Percentiles rank a stretch among this genome's conserved stretches.
phyloP scores from a whole-genome alignment of 805 yeast genomes.

The Cyberlindnera xylosilytica region DNA sequence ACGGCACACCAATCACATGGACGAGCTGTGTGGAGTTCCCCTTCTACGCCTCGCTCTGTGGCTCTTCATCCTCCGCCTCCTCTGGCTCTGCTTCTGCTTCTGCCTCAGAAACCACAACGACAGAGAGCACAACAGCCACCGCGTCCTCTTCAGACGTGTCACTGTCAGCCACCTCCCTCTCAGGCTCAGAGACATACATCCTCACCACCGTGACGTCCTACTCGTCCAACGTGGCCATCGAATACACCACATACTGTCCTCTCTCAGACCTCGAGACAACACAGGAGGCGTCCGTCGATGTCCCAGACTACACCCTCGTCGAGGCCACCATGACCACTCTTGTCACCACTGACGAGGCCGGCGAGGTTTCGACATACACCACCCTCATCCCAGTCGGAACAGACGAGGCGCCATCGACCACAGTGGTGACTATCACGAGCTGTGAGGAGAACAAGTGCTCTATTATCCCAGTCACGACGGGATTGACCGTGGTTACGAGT shows the following conservation, averaged over 20 bases:
- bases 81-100: constrained; percentile 8
- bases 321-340: constrained; percentile 1
- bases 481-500: constrained; percentile 12
- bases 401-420: constrained; percentile 14
- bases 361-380: constrained; percentile 6
- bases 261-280: constrained; percentile 5
- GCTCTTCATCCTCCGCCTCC: constrained; percentile 7
- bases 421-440: constrained; percentile 19
- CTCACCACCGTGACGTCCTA: constrained; percentile 20
- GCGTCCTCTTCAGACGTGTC: constrained; percentile 3
- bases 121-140: neutral
- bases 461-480: constrained; percentile 16
- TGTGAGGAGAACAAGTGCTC: constrained; percentile 14
- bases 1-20: constrained; percentile 20
- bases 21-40: constrained; percentile 26
- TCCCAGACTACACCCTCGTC: constrained; percentile 8
- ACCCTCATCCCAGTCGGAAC: constrained; percentile 4
- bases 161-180: neutral
- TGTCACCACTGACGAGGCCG: constrained; percentile 9
- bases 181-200: constrained; percentile 14
- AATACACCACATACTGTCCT: constrained; percentile 23
- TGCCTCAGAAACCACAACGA: neutral
- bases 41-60: constrained; percentile 21
- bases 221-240: constrained; percentile 7
- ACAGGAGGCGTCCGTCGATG: neutral